phyloP scores from a whole-genome alignment of 768 basidiomycete genomes.

The Hericium erinaceus region DNA sequence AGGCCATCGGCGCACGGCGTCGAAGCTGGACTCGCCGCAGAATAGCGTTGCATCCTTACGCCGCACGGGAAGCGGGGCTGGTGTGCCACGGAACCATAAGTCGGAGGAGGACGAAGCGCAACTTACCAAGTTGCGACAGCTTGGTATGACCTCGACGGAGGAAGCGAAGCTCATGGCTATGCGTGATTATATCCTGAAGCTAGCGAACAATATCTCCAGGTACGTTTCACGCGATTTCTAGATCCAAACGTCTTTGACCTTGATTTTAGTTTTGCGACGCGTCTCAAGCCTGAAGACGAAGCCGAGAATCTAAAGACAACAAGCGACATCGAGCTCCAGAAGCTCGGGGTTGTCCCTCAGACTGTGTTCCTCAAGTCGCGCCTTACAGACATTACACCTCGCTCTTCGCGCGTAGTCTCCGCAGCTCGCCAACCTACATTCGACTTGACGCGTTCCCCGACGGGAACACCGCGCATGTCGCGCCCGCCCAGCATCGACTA shows the following conservation, averaged over 20 bases:
- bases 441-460: slow-evolving; percentile 31
- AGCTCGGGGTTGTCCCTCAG: slow-evolving; percentile 82
- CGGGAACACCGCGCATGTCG: slow-evolving; percentile 41
- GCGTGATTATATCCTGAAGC: slow-evolving; percentile 80
- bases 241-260: background rate
- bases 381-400: slow-evolving; percentile 27
- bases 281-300: slow-evolving; percentile 54
- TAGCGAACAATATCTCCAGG: slow-evolving; percentile 75
- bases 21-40: slow-evolving; percentile 56
- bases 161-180: slow-evolving; percentile 83
- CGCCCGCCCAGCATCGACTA: slow-evolving; percentile 42
- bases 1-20: slow-evolving; percentile 33
- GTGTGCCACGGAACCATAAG: slow-evolving; percentile 29
- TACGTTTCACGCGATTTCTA: slow-evolving; percentile 22
- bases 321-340: slow-evolving; percentile 71
- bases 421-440: slow-evolving; percentile 33
- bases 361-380: slow-evolving; percentile 79
- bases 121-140: slow-evolving; percentile 67
- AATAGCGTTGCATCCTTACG: slow-evolving; percentile 64
- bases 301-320: slow-evolving; percentile 53
- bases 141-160: slow-evolving; percentile 78
- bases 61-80: slow-evolving; percentile 32
- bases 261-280: slow-evolving; percentile 53
- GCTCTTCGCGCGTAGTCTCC: slow-evolving; percentile 28
- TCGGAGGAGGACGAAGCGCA: slow-evolving; percentile 80